Evolutionary conservation across 352 stramenopile species (phyloP), one percentile per base, ranked within the genome.

Genomic region (Pythium rishiriense): DNA sequence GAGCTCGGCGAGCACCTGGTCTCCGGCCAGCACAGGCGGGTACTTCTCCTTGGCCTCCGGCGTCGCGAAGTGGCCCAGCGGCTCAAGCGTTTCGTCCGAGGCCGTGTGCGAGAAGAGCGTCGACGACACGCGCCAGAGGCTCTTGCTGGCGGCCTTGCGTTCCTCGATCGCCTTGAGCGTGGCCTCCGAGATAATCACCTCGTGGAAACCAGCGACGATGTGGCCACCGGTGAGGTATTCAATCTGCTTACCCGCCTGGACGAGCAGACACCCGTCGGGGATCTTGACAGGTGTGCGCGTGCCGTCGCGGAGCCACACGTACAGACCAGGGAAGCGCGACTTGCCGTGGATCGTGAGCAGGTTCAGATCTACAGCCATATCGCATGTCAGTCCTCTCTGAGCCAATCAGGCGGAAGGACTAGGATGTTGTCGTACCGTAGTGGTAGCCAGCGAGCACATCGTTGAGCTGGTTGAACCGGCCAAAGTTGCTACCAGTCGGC

Each of bases 281-380:
- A 98, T 93, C 68, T 83, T 89, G 17, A 98, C 90, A 0, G 81
- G 69, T 29, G 87, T 89, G 51, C 91, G 87, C 61, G 78, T 89
- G 58, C 85, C 89, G 69, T 97, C 88, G 54, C 89, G 84, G 3
- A 95, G 82, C 93, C 91, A 98, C 41, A 98, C 86, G 72, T 85
- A 90, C 6, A 98, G 78, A 4, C 93, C 93, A 10, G 91, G 93
- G 72, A 95, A 97, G 26, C 91, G 76, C 41, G 83, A 96, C 68
- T 97, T 97, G 70, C 91, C 93, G 74, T 98, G 93, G 62, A 98
- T 97, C 5, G 91, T 98, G 29, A 98, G 69, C 61, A 98, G 73
- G 72, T 98, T 98, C n/a, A 98, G 70, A 62, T 98, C 64, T 70
- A 37, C 21, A n/a, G 17, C 3, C 17, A 10, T 35, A 10, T 5